A percentile compares a stretch with the other conserved stretches of the same genome.
phyloP scores from a whole-genome alignment of 2,329 filamentous ascomycete genomes.

The Xylariaceae sp. region DNA sequence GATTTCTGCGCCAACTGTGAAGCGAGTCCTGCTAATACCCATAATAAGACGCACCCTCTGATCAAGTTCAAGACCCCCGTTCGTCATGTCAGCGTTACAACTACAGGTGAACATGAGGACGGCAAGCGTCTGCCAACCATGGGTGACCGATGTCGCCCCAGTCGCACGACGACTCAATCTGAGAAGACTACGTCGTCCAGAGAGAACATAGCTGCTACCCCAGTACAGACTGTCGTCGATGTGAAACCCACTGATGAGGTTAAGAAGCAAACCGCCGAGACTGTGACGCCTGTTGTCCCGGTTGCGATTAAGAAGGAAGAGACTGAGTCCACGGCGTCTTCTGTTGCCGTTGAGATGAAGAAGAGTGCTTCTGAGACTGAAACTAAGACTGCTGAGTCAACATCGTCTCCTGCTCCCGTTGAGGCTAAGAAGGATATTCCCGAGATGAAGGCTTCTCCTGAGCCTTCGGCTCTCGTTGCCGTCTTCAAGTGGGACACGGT shows the following conservation, averaged over 20 bases:
- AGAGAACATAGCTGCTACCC: slow-evolving; percentile 42
- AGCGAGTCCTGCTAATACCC: slow-evolving; percentile 72
- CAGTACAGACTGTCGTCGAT: slow-evolving; percentile 67
- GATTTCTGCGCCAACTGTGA: slow-evolving; percentile 96
- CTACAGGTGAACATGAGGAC: slow-evolving; percentile 68
- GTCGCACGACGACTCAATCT: slow-evolving; percentile 30
- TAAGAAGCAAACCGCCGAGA: slow-evolving; percentile 13
- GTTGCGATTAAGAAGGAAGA: slow-evolving; percentile 4
- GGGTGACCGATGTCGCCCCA: slow-evolving; percentile 55
- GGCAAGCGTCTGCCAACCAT: slow-evolving; percentile 61
- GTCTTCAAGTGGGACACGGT: slow-evolving; percentile 74
- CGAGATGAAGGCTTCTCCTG: slow-evolving; percentile 19
- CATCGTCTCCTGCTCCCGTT: not conserved
- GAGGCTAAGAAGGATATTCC: slow-evolving; percentile 1
- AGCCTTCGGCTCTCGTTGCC: slow-evolving; percentile 38
- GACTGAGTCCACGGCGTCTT: slow-evolving; percentile 8
- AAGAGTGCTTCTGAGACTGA: slow-evolving; percentile 12
- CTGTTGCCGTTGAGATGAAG: not conserved
- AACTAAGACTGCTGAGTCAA: too few species aligned
- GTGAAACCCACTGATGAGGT: slow-evolving; percentile 56
- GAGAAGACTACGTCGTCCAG: slow-evolving; percentile 49
- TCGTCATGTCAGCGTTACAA: slow-evolving; percentile 80
- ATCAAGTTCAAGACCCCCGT: slow-evolving; percentile 97
- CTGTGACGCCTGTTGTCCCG: not conserved
- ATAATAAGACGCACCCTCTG: slow-evolving; percentile 94